Base-by-base conservation (phyloP, 108 stramenopile genomes). In the Craspedostauros australis region DNA sequence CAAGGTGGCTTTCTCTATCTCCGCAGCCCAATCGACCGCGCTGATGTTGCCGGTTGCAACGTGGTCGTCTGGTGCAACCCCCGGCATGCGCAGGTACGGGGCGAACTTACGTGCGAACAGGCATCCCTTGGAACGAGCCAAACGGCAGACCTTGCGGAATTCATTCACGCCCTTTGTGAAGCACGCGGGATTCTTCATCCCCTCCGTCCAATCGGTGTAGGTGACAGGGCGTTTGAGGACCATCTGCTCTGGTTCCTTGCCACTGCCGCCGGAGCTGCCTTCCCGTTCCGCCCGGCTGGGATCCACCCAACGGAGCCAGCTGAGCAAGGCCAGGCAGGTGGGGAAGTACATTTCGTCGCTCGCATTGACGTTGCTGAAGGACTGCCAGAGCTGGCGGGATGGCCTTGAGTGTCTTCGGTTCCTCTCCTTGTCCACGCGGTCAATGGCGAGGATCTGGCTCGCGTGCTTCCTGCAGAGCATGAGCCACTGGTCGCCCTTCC, bases 401-500 rank as follows among this genome's bases (percentile, higher is more conserved):
- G 32, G 37, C 5, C 53, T 64, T 19, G 77, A 64, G 25, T 86
- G 55, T n/a, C n/a, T n/a, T n/a, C n/a, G n/a, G n/a, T n/a, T n/a
- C n/a, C n/a, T n/a, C n/a, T n/a, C n/a, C n/a, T n/a, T n/a, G n/a
- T n/a, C n/a, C 4, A 79, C 55, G 16, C 72, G 56, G 32, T 76
- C 64, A 26, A 86, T 30, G 19, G 52, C 60, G 19, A 79, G 58
- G 26, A 86, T 67, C 7, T 69, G 63, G 15, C 63, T 57, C 6
- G 79, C 84, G 54, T 93, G 85, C 5, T 27, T 8, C 31, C 84
- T 72, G 30, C 66, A 69, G 18, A 93, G 55, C 25, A 76, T 50
- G 6, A 84, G 66, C 92, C 92, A 93, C 64, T 93, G 92, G 63
- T 93, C 92, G 4, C 86, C 92, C 60, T 93, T 93, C 84, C 87